These are phyloP conservation scores for Erysimum cheiranthoides DNA, from an alignment of 345 rosid species.

Conservation along the genomic window DNA sequence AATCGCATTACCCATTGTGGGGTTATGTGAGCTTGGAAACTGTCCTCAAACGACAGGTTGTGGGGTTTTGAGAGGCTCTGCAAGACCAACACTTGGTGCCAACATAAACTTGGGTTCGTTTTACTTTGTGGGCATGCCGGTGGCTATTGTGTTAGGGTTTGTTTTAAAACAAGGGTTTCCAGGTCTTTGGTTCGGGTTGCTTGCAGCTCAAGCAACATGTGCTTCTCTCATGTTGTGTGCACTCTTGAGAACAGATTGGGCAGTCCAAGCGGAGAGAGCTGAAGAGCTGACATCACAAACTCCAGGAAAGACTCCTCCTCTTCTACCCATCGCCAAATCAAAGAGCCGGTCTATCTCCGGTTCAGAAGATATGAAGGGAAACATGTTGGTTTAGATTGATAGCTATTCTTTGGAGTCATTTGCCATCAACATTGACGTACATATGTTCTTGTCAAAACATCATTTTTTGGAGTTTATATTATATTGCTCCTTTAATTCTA, in stretches of 20 bases:
- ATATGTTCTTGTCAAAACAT: conserved; percentile 30
- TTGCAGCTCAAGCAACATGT: conserved; percentile 94
- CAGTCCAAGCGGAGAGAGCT: conserved; percentile 71
- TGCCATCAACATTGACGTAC: conserved; percentile 27
- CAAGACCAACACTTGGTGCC: conserved; percentile 88
- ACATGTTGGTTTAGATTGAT: conserved; percentile 39
- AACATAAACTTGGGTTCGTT: conserved; percentile 94
- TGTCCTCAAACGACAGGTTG: conserved; percentile 98
- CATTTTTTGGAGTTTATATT: conserved; percentile 32
- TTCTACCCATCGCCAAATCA: conserved; percentile 34
- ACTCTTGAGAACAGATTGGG: conserved; percentile 79
- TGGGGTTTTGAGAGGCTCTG: conserved; percentile 87
- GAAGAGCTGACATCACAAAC: conserved; percentile 62
- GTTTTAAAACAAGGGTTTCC: conserved; percentile 72
- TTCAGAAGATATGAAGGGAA: conserved; percentile 37
- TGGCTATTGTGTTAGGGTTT: conserved; percentile 72
- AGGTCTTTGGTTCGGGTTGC: conserved; percentile 89
- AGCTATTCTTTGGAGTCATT: conserved; percentile 38
- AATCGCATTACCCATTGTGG: conserved; percentile 81
- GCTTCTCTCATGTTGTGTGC: conserved; percentile 77
- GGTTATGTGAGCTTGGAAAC: conserved; percentile 94
- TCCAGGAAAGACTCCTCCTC: conserved; percentile 28
- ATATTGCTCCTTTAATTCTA: conserved; percentile 30
- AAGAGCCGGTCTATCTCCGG: conserved; percentile 2
- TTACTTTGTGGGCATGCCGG: conserved; percentile 93